A percentile compares a stretch with the other conserved stretches of the same genome.
phyloP scores from a whole-genome alignment of 768 basidiomycete species.

The Gymnopilus junonius region DNA sequence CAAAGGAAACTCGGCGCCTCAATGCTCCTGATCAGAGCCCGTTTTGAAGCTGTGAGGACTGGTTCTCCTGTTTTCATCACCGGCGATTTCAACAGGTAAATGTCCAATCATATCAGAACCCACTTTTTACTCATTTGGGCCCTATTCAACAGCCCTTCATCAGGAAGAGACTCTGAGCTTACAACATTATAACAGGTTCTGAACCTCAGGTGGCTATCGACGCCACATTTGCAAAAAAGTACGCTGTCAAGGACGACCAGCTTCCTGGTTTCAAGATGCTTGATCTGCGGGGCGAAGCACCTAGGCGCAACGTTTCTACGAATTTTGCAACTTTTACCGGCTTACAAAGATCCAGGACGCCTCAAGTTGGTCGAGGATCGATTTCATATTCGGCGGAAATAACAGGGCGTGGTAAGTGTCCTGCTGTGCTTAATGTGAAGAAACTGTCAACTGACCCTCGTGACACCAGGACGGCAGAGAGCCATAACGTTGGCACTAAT shows the following conservation, averaged over 20 bases:
- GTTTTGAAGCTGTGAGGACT: conserved; percentile 48
- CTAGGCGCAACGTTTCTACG: neutral
- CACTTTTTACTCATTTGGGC: neutral
- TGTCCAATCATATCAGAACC: neutral
- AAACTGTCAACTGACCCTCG: neutral
- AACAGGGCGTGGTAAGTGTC: conserved; percentile 39
- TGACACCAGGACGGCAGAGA: neutral
- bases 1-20: conserved; percentile 57
- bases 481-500: conserved; percentile 43
- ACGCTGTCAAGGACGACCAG: neutral
- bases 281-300: neutral
- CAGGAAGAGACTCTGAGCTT: conserved; percentile 51
- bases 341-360: conserved; percentile 42
- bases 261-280: conserved; percentile 3
- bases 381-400: conserved; percentile 11
- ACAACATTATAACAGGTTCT: conserved; percentile 51
- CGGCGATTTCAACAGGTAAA: conserved; percentile 55
- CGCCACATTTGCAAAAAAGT: neutral
- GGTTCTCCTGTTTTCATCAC: conserved; percentile 48
- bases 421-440: neutral
- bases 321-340: conserved; percentile 49
- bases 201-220: conserved; percentile 43
- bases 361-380: conserved; percentile 4
- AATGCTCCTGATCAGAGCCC: conserved; percentile 51
- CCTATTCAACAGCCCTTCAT: conserved; percentile 34